These are phyloP conservation scores for Pseudoscleropodium purum DNA, from an alignment of 225 moss, liverwort and hornwort genomes.

Conservation along the genomic window DNA sequence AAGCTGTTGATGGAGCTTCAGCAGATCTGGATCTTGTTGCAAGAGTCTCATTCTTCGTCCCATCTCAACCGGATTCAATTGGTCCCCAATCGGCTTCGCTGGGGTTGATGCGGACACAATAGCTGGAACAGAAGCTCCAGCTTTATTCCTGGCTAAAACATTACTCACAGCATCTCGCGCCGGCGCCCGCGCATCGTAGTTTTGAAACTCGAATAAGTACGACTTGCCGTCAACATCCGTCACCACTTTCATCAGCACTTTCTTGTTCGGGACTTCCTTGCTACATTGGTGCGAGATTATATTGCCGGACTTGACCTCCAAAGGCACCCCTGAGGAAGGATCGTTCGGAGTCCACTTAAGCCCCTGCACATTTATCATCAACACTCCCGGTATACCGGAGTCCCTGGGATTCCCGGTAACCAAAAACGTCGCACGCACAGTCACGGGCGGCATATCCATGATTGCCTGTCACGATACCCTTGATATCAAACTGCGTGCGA, in stretches of 20 bases:
- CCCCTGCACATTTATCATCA: constrained; percentile 56
- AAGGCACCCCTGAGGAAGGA: constrained; percentile 14
- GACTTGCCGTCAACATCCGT: constrained; percentile 54
- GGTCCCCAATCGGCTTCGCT: constrained; percentile 31
- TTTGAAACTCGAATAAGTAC: constrained; percentile 77
- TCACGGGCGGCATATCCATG: constrained; percentile 66
- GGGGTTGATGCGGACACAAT: background rate
- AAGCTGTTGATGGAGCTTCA: constrained; percentile 81
- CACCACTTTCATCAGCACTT: constrained; percentile 71
- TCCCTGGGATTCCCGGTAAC: constrained; percentile 39
- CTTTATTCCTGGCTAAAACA: constrained; percentile 15
- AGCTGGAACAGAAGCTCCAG: constrained; percentile 17
- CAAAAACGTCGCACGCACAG: constrained; percentile 70
- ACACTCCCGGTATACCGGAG: constrained; percentile 47
- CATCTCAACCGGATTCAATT: constrained; percentile 64
- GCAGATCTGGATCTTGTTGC: constrained; percentile 77
- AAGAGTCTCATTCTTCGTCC: constrained; percentile 74
- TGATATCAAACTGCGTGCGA: background rate
- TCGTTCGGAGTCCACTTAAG: constrained; percentile 76
- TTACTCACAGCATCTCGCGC: constrained; percentile 77
- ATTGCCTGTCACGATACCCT: background rate
- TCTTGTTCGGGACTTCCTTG: constrained; percentile 66
- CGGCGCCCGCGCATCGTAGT: constrained; percentile 57
- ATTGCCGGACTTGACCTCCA: constrained; percentile 56
- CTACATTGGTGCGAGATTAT: constrained; percentile 68